Evolutionary conservation across 2,329 filamentous ascomycete genomes (phyloP).

Genomic region (Fusarium nisikadoi): DNA sequence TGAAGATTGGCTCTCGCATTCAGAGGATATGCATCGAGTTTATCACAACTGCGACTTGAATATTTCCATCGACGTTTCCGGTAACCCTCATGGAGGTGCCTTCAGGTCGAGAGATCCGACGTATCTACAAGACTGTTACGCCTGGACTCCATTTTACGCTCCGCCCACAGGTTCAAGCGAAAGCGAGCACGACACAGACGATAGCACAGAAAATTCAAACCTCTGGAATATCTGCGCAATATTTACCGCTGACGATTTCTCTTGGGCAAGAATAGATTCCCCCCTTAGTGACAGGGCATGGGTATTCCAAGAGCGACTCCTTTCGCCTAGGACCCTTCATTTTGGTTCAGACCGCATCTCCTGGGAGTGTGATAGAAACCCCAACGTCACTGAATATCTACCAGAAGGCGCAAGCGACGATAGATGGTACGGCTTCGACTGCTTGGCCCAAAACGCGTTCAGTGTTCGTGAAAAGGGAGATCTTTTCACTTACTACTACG

Average conservation of each 20-base stretch:
- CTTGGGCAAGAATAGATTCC: background rate
- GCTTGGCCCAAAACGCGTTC: background rate
- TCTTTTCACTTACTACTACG: background rate
- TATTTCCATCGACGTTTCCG: background rate
- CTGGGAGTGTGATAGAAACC: background rate
- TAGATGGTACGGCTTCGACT: background rate
- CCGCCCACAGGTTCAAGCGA: background rate
- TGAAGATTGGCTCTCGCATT: background rate
- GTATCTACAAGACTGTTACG: background rate
- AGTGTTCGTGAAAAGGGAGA: background rate
- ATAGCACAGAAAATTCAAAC: rapidly evolving
- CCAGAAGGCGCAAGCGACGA: background rate
- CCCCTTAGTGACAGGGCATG: background rate
- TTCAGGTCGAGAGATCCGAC: background rate
- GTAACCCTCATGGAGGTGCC: background rate
- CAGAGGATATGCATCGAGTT: background rate
- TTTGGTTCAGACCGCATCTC: background rate
- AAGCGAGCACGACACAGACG: too few relatives aligned
- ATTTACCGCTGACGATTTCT: background rate
- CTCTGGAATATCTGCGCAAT: background rate
- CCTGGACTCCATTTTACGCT: background rate
- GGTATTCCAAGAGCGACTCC: background rate
- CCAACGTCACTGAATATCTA: background rate
- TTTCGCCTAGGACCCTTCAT: background rate
- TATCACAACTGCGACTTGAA: background rate